Percentiles rank a stretch among this genome's conserved stretches.
phyloP scores from a whole-genome alignment of 768 basidiomycete genomes.

The Psilocybe tampanensis region DNA sequence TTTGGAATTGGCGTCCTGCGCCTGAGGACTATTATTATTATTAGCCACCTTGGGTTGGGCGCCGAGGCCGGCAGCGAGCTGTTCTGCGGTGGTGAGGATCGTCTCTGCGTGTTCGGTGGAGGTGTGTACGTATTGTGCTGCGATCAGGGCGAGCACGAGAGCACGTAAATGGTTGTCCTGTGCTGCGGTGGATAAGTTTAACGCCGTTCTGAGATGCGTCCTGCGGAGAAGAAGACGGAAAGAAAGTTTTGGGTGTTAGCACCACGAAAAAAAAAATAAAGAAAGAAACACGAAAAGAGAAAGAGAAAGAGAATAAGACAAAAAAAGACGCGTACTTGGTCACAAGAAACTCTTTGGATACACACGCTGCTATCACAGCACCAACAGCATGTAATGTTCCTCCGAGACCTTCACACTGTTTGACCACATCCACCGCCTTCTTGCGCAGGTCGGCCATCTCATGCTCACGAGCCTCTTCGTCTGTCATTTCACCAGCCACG shows the following conservation, averaged over 20 bases:
- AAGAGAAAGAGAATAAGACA: slow-evolving; percentile 2
- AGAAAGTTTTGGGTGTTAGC: neutral
- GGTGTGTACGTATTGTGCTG: slow-evolving; percentile 74
- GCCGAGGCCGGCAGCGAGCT: slow-evolving; percentile 72
- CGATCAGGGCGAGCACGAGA: slow-evolving; percentile 64
- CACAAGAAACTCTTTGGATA: slow-evolving; percentile 55
- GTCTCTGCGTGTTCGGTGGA: slow-evolving; percentile 66
- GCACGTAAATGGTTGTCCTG: slow-evolving; percentile 78
- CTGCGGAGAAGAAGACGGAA: slow-evolving; percentile 31
- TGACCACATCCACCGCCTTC: slow-evolving; percentile 39
- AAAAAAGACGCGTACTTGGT: slow-evolving; percentile 53
- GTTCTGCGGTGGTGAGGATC: slow-evolving; percentile 69
- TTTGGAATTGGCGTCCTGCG: slow-evolving; percentile 7
- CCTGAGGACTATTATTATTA: too few relatives aligned
- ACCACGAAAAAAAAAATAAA: neutral
- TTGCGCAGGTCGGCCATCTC: slow-evolving; percentile 33
- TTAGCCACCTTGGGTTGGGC: slow-evolving; percentile 35
- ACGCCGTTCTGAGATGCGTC: slow-evolving; percentile 58
- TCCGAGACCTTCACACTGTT: slow-evolving; percentile 51
- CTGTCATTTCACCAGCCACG: slow-evolving; percentile 16
- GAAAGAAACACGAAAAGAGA: slow-evolving; percentile 9
- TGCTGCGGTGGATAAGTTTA: slow-evolving; percentile 56
- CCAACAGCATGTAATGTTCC: slow-evolving; percentile 58
- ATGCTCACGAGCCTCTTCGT: slow-evolving; percentile 15
- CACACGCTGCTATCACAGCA: slow-evolving; percentile 54